Base-by-base conservation (phyloP, 2,329 filamentous ascomycete species). In the Cladosporium cucumerinum region DNA sequence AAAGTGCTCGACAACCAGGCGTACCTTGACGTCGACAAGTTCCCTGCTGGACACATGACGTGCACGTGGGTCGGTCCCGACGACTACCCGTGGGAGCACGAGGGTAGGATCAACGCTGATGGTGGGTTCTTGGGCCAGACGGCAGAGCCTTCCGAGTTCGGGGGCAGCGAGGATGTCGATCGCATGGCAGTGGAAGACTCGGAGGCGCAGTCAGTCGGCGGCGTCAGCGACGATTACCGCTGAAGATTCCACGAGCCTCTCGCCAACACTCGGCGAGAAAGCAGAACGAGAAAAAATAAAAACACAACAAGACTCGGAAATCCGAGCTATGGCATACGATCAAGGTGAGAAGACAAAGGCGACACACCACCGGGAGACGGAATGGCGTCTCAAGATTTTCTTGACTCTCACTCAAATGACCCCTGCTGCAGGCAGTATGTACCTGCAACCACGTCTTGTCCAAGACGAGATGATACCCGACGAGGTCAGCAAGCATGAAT, bases 51-150 rank as follows among this genome's bases (percentile, higher is more conserved):
- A 2, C 62, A 64, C 26, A 43, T 64, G 62, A 58, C 54, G 26
- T 64, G 62, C 28, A 57, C 57, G 6, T 58, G 54, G 43, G 54
- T 64, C 1, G 62, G 62, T 18, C 54, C 54, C 18, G 62, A 59
- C 25, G 62, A 64, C 26, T 64, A 64, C 52, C 62, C 62, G 18
- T 64, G 62, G 62, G 62, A 64, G n/a, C 26, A 25, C 26, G 43
- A 18, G 1, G 25, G 23, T 26, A 28, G 59, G 18, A 46, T 2
- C 21, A n/a, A n/a, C 51, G 60, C 14, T 3, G 26, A 46, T n/a
- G 25, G 21, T 1, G 16, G n/a, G 2, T 39, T 21, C 16, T 21
- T n/a, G 21, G 26, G 59, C 18, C 28, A 11, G n/a, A 61, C 58
- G 21, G 58, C n/a, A 2, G 59, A 61, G 59, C 59, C 59, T 3